Percentiles rank a stretch among this genome's conserved stretches.
Conservation (phyloP, 2,329 filamentous ascomycete genomes). For the Xylaria sp. region DNA sequence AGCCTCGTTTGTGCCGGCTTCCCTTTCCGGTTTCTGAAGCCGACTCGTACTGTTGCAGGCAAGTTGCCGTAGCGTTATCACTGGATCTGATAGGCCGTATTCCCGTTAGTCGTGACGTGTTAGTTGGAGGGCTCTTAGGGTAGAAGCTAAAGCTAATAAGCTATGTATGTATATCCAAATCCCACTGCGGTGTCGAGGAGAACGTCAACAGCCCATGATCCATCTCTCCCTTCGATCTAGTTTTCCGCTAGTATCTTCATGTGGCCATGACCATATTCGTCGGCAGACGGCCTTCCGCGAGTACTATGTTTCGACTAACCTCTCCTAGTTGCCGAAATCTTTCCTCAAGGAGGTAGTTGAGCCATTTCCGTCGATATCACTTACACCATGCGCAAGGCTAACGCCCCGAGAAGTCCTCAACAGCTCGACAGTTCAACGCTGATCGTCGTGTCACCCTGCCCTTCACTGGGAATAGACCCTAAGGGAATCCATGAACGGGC, state of each 20-base stretch:
- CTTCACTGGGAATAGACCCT: background rate
- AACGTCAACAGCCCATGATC: background rate
- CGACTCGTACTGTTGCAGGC: background rate
- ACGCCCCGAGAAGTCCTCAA: background rate
- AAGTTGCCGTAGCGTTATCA: background rate
- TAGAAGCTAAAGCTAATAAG: background rate
- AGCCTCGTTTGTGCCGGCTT: background rate
- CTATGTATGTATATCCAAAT: background rate
- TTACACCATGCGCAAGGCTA: background rate
- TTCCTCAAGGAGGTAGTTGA: background rate
- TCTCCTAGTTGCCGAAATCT: background rate
- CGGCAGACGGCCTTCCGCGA: background rate
- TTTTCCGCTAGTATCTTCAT: background rate
- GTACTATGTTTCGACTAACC: background rate
- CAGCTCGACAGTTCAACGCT: background rate
- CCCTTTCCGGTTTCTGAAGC: background rate
- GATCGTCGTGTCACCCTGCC: background rate
- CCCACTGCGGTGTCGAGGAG: background rate
- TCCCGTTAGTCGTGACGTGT: background rate
- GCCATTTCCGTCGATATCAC: background rate
- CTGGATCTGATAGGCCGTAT: background rate
- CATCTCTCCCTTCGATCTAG: background rate
- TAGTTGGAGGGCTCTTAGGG: background rate
- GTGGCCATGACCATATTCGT: background rate
- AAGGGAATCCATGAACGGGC: background rate